phyloP scores from a whole-genome alignment of 225 moss, liverwort and hornwort genomes.

The Pseudoscleropodium purum region DNA sequence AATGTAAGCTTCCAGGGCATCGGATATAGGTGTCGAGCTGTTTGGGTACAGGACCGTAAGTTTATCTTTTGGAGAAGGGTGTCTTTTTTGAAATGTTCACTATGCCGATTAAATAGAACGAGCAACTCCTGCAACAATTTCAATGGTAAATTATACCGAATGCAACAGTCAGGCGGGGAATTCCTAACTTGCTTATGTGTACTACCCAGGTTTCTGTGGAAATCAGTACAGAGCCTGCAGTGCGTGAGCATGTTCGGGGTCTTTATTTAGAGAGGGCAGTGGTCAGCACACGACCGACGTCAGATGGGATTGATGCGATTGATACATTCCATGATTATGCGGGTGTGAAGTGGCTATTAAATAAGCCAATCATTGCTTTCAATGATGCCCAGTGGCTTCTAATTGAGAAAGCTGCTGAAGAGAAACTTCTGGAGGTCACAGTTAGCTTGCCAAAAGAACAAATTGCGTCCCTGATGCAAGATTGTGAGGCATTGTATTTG shows the following conservation, averaged over 20 bases:
- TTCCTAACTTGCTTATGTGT: conserved; percentile 3
- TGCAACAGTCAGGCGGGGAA: neutral
- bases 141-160: neutral
- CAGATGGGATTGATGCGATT: conserved; percentile 79
- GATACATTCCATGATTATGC: conserved; percentile 87
- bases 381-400: conserved; percentile 90
- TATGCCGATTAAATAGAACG: neutral
- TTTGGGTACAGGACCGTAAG: neutral
- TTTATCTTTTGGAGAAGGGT: neutral
- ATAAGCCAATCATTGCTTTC: conserved; percentile 75
- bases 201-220: conserved; percentile 77
- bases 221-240: conserved; percentile 86
- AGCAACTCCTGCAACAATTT: neutral
- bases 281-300: conserved; percentile 70
- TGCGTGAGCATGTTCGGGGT: conserved; percentile 78
- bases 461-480: conserved; percentile 57
- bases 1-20: neutral
- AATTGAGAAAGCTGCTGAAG: conserved; percentile 83
- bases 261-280: conserved; percentile 72
- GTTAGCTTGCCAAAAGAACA: conserved; percentile 52
- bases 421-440: conserved; percentile 74
- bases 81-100: neutral
- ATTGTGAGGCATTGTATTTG: conserved; percentile 80
- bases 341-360: conserved; percentile 75
- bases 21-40: neutral